Evolutionary conservation across 1,284 basidiomycete genomes (phyloP).

Genomic region (Peniophora sp.): DNA sequence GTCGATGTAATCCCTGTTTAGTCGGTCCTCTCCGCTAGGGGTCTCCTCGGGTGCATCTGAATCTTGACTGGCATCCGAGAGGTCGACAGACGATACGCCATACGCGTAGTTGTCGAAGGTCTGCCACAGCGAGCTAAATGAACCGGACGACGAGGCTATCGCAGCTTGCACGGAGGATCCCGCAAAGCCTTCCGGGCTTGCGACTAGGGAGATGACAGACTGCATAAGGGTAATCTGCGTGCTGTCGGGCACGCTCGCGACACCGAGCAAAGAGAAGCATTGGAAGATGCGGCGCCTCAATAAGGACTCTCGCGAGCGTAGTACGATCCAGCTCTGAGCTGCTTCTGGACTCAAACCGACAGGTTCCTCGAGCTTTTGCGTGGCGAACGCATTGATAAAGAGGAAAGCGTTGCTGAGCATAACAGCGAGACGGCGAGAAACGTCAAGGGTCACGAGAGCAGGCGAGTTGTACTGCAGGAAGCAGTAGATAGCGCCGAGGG

Average conservation of each 20-base stretch:
- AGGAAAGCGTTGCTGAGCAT: slow-evolving; percentile 86
- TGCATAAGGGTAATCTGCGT: slow-evolving; percentile 80
- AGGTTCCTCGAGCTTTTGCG: slow-evolving; percentile 43
- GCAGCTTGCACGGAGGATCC: slow-evolving; percentile 90
- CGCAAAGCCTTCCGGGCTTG: slow-evolving; percentile 72
- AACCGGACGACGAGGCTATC: slow-evolving; percentile 82
- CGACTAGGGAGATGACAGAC: slow-evolving; percentile 78
- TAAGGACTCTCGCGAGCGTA: slow-evolving; percentile 78
- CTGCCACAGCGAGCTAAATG: slow-evolving; percentile 84
- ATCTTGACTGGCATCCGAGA: slow-evolving; percentile 32
- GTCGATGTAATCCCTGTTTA: slow-evolving; percentile 77
- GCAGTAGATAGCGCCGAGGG: slow-evolving; percentile 81
- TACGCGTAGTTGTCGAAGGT: slow-evolving; percentile 87
- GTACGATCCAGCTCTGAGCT: slow-evolving; percentile 42
- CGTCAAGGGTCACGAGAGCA: slow-evolving; percentile 82
- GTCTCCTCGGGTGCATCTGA: slow-evolving; percentile 22
- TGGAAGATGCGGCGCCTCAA: slow-evolving; percentile 83
- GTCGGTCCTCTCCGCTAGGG: slow-evolving; percentile 39
- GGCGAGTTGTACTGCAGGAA: slow-evolving; percentile 80
- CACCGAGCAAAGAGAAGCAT: slow-evolving; percentile 81
- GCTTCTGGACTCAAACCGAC: slow-evolving; percentile 28
- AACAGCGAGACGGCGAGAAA: slow-evolving; percentile 81
- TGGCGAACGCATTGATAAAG: slow-evolving; percentile 72
- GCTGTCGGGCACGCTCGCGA: slow-evolving; percentile 73
- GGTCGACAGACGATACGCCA: slow-evolving; percentile 75